Conservation (phyloP, 1,284 basidiomycete genomes). For the Malassezia sympodialis region DNA sequence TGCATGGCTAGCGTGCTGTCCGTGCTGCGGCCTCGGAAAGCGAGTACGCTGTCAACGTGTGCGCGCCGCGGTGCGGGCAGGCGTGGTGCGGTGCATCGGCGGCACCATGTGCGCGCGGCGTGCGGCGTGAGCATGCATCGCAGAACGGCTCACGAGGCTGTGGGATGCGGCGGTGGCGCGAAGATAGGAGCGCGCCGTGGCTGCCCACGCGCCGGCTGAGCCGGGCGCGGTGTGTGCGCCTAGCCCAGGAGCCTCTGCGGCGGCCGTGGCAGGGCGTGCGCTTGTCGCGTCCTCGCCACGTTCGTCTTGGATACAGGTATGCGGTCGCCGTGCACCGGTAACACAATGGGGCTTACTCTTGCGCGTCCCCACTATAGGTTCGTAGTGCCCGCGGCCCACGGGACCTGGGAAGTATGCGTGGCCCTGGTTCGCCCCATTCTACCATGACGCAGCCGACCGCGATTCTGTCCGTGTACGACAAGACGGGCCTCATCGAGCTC, state of each 20-base stretch:
- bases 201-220: neutral
- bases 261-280: neutral
- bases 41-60: neutral
- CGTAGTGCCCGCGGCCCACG: neutral
- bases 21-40: neutral
- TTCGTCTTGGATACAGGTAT: constrained; percentile 19
- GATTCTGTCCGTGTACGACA: constrained; percentile 93
- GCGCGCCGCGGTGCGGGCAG: neutral
- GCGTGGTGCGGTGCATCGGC: neutral
- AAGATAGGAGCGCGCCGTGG: neutral
- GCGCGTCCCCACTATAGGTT: constrained; percentile 11
- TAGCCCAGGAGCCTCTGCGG: neutral
- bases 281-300: constrained; percentile 4
- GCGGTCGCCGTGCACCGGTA: constrained; percentile 18
- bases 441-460: constrained; percentile 51
- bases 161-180: neutral
- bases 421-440: neutral
- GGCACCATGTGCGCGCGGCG: neutral
- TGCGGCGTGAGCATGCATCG: constrained; percentile 1
- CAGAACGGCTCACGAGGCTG: neutral
- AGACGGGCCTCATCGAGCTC: constrained; percentile 77
- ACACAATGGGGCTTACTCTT: constrained; percentile 23
- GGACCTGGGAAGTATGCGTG: neutral
- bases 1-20: neutral
- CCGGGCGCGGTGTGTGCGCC: neutral